Conservation (phyloP, 169 alveolate genomes). For the Cryptosporidium meleagridis region DNA sequence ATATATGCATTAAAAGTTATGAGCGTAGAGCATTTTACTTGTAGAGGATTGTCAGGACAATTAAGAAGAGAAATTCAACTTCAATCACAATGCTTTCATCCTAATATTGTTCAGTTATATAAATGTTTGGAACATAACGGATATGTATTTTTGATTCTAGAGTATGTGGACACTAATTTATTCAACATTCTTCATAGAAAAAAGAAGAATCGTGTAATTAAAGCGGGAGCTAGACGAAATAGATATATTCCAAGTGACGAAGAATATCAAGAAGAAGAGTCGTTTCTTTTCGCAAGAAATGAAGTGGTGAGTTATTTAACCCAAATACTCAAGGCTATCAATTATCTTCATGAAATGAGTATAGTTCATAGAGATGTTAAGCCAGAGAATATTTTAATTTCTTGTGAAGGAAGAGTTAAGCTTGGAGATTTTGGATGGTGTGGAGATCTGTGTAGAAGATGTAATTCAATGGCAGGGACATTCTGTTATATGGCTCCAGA, state of each 20-base stretch:
- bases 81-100: conserved; percentile 66
- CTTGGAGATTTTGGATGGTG: conserved; percentile 75
- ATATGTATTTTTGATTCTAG: conserved; percentile 44
- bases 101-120: conserved; percentile 67
- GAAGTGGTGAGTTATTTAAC: conserved; percentile 45
- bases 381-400: conserved; percentile 59
- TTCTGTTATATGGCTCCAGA: conserved; percentile 79
- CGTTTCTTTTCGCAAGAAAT: conserved; percentile 2
- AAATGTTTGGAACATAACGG: conserved; percentile 43
- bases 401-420: conserved; percentile 50
- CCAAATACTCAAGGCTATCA: conserved; percentile 48
- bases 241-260: conserved; percentile 18
- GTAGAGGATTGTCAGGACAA: conserved; percentile 66
- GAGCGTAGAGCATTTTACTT: conserved; percentile 73
- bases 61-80: conserved; percentile 60
- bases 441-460: conserved; percentile 58
- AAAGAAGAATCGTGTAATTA: conserved; percentile 45
- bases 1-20: conserved; percentile 63
- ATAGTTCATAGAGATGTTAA: conserved; percentile 65
- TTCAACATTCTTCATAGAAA: conserved; percentile 45
- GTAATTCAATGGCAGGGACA: conserved; percentile 72
- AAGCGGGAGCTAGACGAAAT: conserved; percentile 42
- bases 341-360: conserved; percentile 54
- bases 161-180: conserved; percentile 61
- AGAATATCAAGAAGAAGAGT: neutral